Percentiles rank a stretch among this genome's conserved stretches.
phyloP scores from a whole-genome alignment of 176 grass and related monocot genomes.

The Tillandsia fasciculata region DNA sequence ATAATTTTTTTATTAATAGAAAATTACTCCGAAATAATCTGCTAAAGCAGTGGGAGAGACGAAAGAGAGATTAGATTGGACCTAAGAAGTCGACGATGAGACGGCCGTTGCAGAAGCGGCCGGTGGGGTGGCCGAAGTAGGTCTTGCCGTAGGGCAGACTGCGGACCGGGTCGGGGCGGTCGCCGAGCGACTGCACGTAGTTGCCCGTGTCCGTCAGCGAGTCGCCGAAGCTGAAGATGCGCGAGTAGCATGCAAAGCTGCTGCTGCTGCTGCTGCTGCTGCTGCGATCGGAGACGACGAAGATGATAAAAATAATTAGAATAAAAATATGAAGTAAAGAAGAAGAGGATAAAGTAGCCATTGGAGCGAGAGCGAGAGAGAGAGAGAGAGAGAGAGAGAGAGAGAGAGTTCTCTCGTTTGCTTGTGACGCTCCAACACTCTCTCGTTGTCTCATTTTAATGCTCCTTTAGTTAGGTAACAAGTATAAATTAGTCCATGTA shows the following conservation, averaged over 20 bases:
- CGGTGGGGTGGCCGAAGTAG: constrained; percentile 21
- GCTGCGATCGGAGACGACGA: neutral
- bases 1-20: neutral
- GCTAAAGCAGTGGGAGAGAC: too few relatives aligned
- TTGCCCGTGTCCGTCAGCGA: constrained; percentile 1
- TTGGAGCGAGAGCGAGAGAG: neutral
- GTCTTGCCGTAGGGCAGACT: constrained; percentile 14
- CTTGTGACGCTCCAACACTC: too few relatives aligned
- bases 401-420: neutral
- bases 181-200: neutral
- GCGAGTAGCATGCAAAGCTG: neutral
- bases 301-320: neutral
- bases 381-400: neutral
- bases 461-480: too few relatives aligned
- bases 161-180: neutral
- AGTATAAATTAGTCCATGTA: too few relatives aligned
- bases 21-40: neutral
- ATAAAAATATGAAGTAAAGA: neutral
- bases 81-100: constrained; percentile 5
- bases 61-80: neutral
- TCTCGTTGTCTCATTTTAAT: too few relatives aligned
- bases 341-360: neutral
- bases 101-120: constrained; percentile 21
- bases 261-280: neutral
- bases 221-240: neutral